Evolutionary conservation across 345 rosid species (phyloP).

Genomic region (Leavenworthia alabamica): DNA sequence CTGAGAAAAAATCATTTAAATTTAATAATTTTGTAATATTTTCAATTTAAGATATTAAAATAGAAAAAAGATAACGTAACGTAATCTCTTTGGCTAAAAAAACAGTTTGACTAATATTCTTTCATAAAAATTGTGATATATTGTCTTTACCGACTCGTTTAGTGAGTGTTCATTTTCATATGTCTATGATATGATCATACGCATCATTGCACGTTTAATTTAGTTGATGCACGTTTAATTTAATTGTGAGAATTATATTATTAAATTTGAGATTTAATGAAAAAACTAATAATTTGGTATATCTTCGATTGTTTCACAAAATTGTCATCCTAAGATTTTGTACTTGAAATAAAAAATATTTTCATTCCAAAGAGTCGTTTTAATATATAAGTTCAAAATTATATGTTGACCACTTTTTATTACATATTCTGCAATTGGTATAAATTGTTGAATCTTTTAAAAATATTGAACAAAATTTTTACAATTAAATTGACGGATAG

Average conservation of each 20-base stretch:
- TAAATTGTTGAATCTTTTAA: neutral
- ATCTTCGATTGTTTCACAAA: neutral
- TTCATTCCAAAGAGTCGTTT: neutral
- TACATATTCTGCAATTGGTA: neutral
- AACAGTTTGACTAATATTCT: conserved; percentile 20
- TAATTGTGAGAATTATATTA: neutral
- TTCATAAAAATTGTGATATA: conserved; percentile 1
- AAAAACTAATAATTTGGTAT: neutral
- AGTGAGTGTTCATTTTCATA: conserved; percentile 16
- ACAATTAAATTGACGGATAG: too few species aligned
- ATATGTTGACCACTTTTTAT: neutral
- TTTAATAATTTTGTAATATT: neutral
- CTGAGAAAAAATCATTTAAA: too few species aligned
- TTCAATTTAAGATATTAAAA: neutral
- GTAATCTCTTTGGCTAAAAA: conserved; percentile 24
- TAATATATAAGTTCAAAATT: neutral
- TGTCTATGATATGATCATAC: neutral
- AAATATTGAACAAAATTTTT: too few species aligned
- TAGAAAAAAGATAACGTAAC: conserved; percentile 23
- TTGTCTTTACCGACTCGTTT: conserved; percentile 14
- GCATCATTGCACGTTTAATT: conserved; percentile 12
- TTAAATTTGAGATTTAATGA: neutral
- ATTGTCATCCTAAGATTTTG: neutral
- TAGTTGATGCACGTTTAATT: conserved; percentile 3
- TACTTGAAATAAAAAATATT: neutral